Base-by-base conservation (phyloP, 441 rosid species). In the Arabidopsis hybrid region DNA sequence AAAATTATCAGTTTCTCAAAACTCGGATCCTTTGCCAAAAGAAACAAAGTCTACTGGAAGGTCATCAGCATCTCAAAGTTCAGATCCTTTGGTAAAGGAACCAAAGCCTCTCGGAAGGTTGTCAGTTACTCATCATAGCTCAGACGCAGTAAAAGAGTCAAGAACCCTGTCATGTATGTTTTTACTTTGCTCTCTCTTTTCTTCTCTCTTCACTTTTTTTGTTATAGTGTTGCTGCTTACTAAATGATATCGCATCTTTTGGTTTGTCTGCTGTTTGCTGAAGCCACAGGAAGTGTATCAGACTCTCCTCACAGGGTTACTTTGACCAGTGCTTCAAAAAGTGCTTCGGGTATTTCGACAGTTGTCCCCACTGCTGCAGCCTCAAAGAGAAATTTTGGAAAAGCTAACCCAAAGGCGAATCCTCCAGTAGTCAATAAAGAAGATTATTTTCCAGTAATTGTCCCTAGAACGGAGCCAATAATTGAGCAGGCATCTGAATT, bases 201-300 rank as follows among this genome's bases (percentile, higher is more conserved):
- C 50, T 74, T 32, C 16, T 51, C 64, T 56, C 43, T 38, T 65
- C 10, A 10, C 12, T 56, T 52, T 56, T 52, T 42, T 18, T 71
- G 77, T 43, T 58, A 60, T 26, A 17, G 14, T 65, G 1, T 68
- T 16, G 26, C 13, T 17, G 51, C 64, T 65, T 39, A 78, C 21
- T 53, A 38, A 67, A 38, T 65, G 14, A 26, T 39, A 34, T 69
- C 8, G 8, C 63, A 67, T 72, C 83, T 77, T 45, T 59, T 74
- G 51, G 74, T 74, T 64, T 81, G 18, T 74, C 21, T 78, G 39
- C 73, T 83, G 86, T 71, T 82, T 86, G 47, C 16, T 77, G 81
- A 86, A 93, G 98, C 93, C 80, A 78, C 94, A 66, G 97, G 92
- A 88, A 90, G 74, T 85, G 80, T 75, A 65, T 88, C 89, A 59